phyloP scores from a whole-genome alignment of 1,139 yeast genomes.

The Insectozyma bohioensis region DNA sequence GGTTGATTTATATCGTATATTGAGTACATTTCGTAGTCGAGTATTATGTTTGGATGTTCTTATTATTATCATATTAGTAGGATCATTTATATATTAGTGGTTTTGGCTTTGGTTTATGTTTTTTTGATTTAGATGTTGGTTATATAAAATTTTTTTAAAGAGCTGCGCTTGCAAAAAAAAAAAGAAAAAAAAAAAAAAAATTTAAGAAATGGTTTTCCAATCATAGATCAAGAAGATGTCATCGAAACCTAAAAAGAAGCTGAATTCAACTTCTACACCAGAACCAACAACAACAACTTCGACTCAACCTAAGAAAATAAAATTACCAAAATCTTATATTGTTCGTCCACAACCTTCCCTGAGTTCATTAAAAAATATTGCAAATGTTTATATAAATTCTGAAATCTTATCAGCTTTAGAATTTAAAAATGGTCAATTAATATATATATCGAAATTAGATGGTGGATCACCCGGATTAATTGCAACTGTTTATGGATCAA shows the following conservation, averaged over 20 bases:
- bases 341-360: slow-evolving; percentile 56
- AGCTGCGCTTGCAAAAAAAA: too few species aligned
- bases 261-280: slow-evolving; percentile 16
- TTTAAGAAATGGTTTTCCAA: too few species aligned
- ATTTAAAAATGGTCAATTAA: slow-evolving; percentile 53
- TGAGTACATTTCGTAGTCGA: slow-evolving; percentile 2
- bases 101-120: background rate
- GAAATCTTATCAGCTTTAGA: slow-evolving; percentile 55
- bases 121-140: background rate
- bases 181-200: too few species aligned
- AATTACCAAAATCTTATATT: slow-evolving; percentile 50
- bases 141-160: too few species aligned
- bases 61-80: slow-evolving; percentile 1
- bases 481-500: slow-evolving; percentile 42
- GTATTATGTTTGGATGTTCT: background rate
- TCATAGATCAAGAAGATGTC: too few species aligned
- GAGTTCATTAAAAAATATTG: slow-evolving; percentile 26
- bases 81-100: background rate
- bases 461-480: slow-evolving; percentile 45
- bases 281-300: slow-evolving; percentile 19
- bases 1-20: background rate
- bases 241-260: slow-evolving; percentile 31
- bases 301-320: slow-evolving; percentile 44
- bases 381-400: slow-evolving; percentile 50
- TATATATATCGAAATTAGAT: slow-evolving; percentile 50